These are phyloP conservation scores for Fibroporia radiculosa DNA, from an alignment of 768 basidiomycete species.

Conservation along the genomic window DNA sequence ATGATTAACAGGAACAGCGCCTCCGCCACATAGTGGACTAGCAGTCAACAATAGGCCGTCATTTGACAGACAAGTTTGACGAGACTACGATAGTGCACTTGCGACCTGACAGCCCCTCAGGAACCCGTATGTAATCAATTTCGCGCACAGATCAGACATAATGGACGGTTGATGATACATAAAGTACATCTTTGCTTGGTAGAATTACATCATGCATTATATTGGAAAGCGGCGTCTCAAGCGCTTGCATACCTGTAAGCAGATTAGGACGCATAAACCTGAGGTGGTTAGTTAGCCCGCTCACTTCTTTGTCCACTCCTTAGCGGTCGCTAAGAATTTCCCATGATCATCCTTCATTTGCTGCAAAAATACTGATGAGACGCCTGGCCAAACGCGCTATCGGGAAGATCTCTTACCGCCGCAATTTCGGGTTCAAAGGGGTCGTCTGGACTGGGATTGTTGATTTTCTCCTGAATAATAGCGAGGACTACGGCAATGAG, in stretches of 20 bases:
- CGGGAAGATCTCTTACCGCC: conserved; percentile 41
- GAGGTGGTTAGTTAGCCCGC: conserved; percentile 6
- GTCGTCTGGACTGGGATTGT: conserved; percentile 83
- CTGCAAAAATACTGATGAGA: conserved; percentile 28
- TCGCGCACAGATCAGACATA: too few species aligned
- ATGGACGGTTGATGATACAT: too few species aligned
- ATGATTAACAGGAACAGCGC: too few species aligned
- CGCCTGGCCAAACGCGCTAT: neutral
- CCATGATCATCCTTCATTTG: conserved; percentile 68
- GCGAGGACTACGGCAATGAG: conserved; percentile 45
- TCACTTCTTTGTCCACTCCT: conserved; percentile 81
- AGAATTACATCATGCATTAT: too few species aligned
- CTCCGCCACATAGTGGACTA: too few species aligned
- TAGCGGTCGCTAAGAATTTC: conserved; percentile 72
- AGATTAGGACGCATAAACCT: neutral
- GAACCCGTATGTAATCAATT: too few species aligned
- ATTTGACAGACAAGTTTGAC: too few species aligned
- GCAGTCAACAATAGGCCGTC: too few species aligned
- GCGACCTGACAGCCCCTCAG: too few species aligned
- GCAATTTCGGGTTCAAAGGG: conserved; percentile 87
- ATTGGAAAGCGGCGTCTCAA: neutral
- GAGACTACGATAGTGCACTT: too few species aligned
- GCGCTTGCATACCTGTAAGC: neutral
- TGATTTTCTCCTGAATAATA: conserved; percentile 77
- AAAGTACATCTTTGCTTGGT: too few species aligned